Conservation (phyloP, 768 basidiomycete genomes). For the Russula sp. region DNA sequence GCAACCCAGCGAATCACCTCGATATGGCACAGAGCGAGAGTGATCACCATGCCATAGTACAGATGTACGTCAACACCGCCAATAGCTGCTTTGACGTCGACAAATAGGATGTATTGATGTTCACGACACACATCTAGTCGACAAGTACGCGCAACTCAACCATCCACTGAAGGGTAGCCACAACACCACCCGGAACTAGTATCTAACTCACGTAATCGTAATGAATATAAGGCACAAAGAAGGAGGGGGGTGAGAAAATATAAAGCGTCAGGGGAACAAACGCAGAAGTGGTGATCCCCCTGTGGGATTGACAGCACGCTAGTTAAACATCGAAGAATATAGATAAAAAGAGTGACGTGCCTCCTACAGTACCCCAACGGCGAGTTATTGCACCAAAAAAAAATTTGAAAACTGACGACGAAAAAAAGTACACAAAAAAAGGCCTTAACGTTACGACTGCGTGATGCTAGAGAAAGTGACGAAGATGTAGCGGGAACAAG, state of each 20-base stretch:
- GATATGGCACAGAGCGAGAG: too few relatives aligned
- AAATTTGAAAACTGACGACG: neutral
- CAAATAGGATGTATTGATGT: constrained; percentile 16
- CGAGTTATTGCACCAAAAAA: constrained; percentile 1
- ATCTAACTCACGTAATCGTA: constrained; percentile 16
- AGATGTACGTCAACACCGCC: too few relatives aligned
- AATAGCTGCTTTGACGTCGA: neutral
- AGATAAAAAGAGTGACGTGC: constrained; percentile 11
- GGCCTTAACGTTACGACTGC: constrained; percentile 16
- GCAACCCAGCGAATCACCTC: too few relatives aligned
- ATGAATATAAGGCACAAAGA: constrained; percentile 14
- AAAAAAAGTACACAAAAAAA: constrained; percentile 5
- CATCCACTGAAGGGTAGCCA: constrained; percentile 1
- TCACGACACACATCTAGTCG: constrained; percentile 15
- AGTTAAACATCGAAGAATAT: constrained; percentile 20
- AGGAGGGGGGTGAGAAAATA: neutral
- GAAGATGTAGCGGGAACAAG: neutral
- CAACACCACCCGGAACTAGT: constrained; percentile 3
- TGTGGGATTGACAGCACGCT: constrained; percentile 2
- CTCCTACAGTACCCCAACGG: constrained; percentile 2
- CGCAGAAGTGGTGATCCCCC: constrained; percentile 6
- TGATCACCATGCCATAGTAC: too few relatives aligned
- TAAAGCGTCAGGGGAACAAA: neutral
- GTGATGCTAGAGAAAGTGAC: constrained; percentile 10
- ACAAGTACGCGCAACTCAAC: neutral